phyloP scores from a whole-genome alignment of 192 early-diverging fungal genomes.

The Coemansia brasiliensis region DNA sequence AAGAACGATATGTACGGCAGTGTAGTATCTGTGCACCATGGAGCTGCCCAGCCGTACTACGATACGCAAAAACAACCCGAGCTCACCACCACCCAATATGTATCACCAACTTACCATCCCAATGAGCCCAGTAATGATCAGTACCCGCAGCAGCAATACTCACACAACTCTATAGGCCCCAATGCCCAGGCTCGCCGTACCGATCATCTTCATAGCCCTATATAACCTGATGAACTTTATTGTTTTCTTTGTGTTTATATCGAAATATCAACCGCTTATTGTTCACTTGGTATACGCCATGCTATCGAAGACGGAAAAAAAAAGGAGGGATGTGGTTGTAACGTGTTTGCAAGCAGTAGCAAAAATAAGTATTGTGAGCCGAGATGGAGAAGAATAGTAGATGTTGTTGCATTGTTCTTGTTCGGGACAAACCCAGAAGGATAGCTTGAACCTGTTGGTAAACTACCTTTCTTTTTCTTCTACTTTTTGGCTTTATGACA shows the following conservation, averaged over 20 bases:
- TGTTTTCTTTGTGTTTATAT: background rate
- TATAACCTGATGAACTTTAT: slow-evolving; percentile 13
- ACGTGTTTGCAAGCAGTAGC: too few species aligned
- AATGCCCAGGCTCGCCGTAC: background rate
- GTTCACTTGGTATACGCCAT: background rate
- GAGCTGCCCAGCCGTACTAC: slow-evolving; percentile 12
- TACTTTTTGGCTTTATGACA: slow-evolving; percentile 17
- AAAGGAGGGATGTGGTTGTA: background rate
- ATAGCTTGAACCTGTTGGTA: too few species aligned
- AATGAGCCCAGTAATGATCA: slow-evolving; percentile 5
- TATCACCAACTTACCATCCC: background rate
- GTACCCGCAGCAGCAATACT: slow-evolving; percentile 12
- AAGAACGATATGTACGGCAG: slow-evolving; percentile 30
- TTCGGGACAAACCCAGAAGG: slow-evolving; percentile 1
- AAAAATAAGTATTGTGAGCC: slow-evolving; percentile 1
- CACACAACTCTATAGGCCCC: background rate
- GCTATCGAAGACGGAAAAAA: background rate
- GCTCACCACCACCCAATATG: slow-evolving; percentile 16
- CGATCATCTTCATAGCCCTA: slow-evolving; percentile 28
- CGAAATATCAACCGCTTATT: too few species aligned
- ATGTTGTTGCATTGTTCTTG: slow-evolving; percentile 7
- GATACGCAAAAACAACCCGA: slow-evolving; percentile 2
- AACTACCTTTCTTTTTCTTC: background rate
- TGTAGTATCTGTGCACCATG: slow-evolving; percentile 5
- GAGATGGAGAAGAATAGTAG: slow-evolving; percentile 13